Evolutionary conservation across 345 rosid species (phyloP).

Genomic region (Gossypium anomalum): DNA sequence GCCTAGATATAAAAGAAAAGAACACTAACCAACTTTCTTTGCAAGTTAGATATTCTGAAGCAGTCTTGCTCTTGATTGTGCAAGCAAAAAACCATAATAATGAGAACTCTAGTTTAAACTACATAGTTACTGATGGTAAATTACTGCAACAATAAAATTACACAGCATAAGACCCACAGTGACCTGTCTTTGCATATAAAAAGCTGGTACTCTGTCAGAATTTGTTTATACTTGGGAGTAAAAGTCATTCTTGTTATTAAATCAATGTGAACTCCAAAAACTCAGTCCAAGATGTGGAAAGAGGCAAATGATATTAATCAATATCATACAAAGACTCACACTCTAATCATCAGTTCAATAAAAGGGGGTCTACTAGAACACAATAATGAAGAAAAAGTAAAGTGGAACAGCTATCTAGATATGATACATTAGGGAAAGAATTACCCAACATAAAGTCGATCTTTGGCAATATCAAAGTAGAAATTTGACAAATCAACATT

Average conservation of each 20-base stretch:
- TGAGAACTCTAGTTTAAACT: background rate
- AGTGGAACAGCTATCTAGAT: background rate
- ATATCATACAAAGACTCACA: background rate
- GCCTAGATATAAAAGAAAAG: background rate
- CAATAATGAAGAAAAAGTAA: background rate
- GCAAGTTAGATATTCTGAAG: background rate
- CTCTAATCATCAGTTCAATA: background rate
- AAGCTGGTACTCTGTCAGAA: background rate
- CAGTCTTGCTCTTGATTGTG: background rate
- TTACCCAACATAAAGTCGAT: conserved; percentile 96
- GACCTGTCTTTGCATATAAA: background rate
- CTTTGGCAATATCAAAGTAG: conserved; percentile 93
- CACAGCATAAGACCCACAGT: background rate
- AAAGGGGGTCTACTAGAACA: background rate
- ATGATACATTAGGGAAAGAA: conserved; percentile 20
- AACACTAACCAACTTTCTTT: background rate
- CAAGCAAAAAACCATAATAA: background rate
- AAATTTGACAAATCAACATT: conserved; percentile 90
- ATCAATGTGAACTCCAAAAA: background rate
- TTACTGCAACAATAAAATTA: background rate
- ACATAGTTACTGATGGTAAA: background rate
- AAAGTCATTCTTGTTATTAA: background rate
- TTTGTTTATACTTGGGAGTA: background rate
- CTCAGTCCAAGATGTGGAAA: background rate
- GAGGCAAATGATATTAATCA: background rate